Conservation (phyloP, 2,329 filamentous ascomycete species). For the Phoma sp. region DNA sequence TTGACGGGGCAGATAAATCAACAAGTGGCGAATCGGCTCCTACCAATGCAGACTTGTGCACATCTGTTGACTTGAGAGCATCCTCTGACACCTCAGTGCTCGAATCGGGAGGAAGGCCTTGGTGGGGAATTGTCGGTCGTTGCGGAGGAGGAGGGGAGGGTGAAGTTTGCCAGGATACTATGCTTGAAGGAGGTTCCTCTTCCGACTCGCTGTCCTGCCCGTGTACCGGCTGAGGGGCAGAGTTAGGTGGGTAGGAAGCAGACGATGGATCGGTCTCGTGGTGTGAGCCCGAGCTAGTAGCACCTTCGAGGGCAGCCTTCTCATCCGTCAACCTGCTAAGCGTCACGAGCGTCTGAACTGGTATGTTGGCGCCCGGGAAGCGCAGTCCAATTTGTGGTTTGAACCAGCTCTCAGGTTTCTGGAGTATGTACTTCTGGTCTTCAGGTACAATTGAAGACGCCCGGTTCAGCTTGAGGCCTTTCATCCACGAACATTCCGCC, state of each 20-base stretch:
- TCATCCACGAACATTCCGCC: slow-evolving; percentile 33
- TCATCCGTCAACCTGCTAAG: slow-evolving; percentile 29
- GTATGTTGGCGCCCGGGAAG: slow-evolving; percentile 51
- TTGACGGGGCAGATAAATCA: slow-evolving; percentile 15
- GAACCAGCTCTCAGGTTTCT: slow-evolving; percentile 49
- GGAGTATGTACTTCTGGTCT: slow-evolving; percentile 60
- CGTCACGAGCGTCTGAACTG: slow-evolving; percentile 40
- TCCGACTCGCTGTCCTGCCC: slow-evolving; percentile 9
- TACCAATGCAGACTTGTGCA: background rate
- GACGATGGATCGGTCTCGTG: slow-evolving; percentile 26
- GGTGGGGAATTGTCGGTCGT: slow-evolving; percentile 4
- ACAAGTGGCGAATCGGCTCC: background rate
- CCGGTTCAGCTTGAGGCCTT: slow-evolving; percentile 30
- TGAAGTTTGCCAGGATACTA: slow-evolving; percentile 32
- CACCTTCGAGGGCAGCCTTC: slow-evolving; percentile 19
- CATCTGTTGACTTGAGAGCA: background rate
- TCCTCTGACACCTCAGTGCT: slow-evolving; percentile 23
- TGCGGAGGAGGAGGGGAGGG: slow-evolving; percentile 28
- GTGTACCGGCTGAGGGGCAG: slow-evolving; percentile 1
- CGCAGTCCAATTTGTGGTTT: slow-evolving; percentile 41
- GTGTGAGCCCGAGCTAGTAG: slow-evolving; percentile 17
- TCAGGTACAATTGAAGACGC: slow-evolving; percentile 45
- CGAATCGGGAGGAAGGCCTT: slow-evolving; percentile 42
- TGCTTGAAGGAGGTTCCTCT: slow-evolving; percentile 17
- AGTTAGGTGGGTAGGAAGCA: slow-evolving; percentile 9